Base-by-base conservation (phyloP, 495 filamentous ascomycete genomes). In the Cercophora newfieldiana region DNA sequence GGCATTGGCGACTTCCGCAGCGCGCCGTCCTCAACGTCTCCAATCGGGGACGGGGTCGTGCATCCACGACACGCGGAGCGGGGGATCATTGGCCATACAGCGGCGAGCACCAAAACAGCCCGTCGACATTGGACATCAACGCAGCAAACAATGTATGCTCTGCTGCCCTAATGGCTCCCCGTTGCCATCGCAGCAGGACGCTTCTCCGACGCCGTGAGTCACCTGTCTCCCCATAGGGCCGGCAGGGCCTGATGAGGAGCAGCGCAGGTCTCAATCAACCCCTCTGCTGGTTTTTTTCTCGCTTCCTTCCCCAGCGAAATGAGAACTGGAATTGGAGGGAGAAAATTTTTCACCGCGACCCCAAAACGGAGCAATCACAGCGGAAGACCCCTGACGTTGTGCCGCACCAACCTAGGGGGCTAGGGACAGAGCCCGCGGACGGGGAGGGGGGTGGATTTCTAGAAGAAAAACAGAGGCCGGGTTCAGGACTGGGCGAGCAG, bases 71-170 rank as follows among this genome's bases (percentile, higher is more conserved):
- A 65, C 71, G 68, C 67, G 66, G 60, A 60, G 64, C 56, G 60
- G 63, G 68, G 70, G 64, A 66, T 64, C 68, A 79, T 79, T 80
- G 78, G 72, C 76, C 75, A 77, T 66, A 54, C 72, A 73, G 72
- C 66, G 68, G 64, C 64, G 69, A 64, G 65, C 31, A 66, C 67
- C 63, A 60, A 70, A 71, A 75, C 72, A 75, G 72, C 68, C 73
- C 67, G 70, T 69, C 74, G 65, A 78, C 68, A 76, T 80, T 80
- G 78, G 78, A 80, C 78, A 80, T 80, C 78, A 80, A 75, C 78
- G 78, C 78, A 80, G 74, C 71, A 74, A 71, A 69, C 62, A 66
- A 69, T 64, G 47, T 61, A 61, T 61, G 59, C 47, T 31, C 59
- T 61, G 59, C 24, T 61, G 59, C 59, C 59, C 59, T 61, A 61